Evolutionary conservation across 805 yeast genomes (phyloP), one percentile per base, ranked within the genome.

Genomic region (Candida boidinii): DNA sequence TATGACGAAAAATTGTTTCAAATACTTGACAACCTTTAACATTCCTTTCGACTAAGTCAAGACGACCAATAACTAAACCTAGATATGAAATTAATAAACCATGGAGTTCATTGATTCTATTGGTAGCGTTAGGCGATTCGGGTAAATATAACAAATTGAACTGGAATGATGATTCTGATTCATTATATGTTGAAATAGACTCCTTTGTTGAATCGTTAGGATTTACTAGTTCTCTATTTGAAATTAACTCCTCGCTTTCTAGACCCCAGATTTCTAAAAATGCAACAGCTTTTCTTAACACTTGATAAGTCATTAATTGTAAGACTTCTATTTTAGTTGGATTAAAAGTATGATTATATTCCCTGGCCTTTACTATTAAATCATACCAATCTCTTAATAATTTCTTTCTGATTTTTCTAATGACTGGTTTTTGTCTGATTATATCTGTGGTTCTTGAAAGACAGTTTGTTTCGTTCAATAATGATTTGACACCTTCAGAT

Each of bases 341-440:
- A 33, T 68, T 72, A 18, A 75, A 62, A 0, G 87, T 77, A 28
- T 79, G 76, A 48, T 78, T 74, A 46, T 73, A 80, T 25, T 79
- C 82, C 41, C 79, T 81, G 1, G 90, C 88, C 46, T 79, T 80
- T 24, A 75, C 67, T 76, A 81, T 78, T 26, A 83, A 60, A 33
- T 75, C 76, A 41, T 82, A 81, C 94, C 94, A 83, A 49, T 80
- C 88, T 2, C 88, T 79, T 21, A 83, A 64, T 35, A 83, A 55
- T 24, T 75, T 66, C 52, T 83, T 83, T 42, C 94, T 66, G 33
- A 76, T 64, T 41, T 69, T 74, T 35, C 84, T 62, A 12, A 83
- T 72, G 4, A 69, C 51, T 2, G 84, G 78, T 31, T 72, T 67
- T 39, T 68, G 66, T 39, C 76, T 73, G 5, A 83, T 88, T 29